phyloP scores from a whole-genome alignment of 1,139 yeast genomes.

The Spencermartinsiella ligniputridi region DNA sequence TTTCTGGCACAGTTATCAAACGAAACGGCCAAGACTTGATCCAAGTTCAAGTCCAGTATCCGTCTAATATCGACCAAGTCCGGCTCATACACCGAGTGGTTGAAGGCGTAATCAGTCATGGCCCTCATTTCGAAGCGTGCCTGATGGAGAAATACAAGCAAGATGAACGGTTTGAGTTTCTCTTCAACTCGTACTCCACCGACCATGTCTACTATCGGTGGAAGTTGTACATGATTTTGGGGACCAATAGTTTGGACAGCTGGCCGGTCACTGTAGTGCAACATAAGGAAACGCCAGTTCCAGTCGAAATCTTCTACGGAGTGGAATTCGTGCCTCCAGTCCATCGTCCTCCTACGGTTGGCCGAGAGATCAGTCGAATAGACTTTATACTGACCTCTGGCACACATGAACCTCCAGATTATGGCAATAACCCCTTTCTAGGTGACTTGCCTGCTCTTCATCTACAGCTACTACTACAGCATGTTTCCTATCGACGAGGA shows the following conservation, averaged over 20 bases:
- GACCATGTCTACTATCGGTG: slow-evolving; percentile 26
- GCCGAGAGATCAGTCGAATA: neutral
- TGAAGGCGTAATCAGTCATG: slow-evolving; percentile 23
- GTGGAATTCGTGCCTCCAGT: slow-evolving; percentile 18
- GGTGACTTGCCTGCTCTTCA: slow-evolving; percentile 15
- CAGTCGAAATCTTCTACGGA: slow-evolving; percentile 6
- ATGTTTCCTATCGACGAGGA: slow-evolving; percentile 27
- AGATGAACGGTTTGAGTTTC: slow-evolving; percentile 25
- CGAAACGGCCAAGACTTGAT: neutral
- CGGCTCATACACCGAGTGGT: slow-evolving; percentile 22
- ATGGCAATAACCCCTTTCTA: slow-evolving; percentile 9
- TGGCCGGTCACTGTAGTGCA: slow-evolving; percentile 8
- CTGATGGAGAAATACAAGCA: slow-evolving; percentile 23
- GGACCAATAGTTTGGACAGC: slow-evolving; percentile 5
- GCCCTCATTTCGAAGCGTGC: slow-evolving; percentile 25
- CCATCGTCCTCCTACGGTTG: slow-evolving; percentile 1
- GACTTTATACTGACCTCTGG: neutral
- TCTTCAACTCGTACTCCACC: slow-evolving; percentile 18
- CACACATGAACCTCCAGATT: neutral
- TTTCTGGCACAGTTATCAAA: neutral
- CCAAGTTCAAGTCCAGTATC: slow-evolving; percentile 6
- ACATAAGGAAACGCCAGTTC: slow-evolving; percentile 4
- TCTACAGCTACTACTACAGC: slow-evolving; percentile 23
- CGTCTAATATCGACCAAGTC: slow-evolving; percentile 12
- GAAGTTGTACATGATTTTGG: slow-evolving; percentile 17